These are phyloP conservation scores for Sclerotinia spermophila DNA, from an alignment of 2,329 filamentous ascomycete species.

Conservation along the genomic window DNA sequence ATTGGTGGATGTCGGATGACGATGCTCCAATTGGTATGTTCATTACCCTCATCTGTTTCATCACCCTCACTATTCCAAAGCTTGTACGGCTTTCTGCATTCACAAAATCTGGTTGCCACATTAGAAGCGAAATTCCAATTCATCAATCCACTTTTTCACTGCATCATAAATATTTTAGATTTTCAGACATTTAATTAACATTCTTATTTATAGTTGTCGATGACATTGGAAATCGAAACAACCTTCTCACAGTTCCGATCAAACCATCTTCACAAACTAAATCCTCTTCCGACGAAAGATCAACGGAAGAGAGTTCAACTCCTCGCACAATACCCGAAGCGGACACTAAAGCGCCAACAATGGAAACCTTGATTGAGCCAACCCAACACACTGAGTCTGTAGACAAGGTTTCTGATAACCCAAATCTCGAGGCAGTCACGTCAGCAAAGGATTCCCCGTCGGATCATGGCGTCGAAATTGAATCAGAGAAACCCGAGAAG, in stretches of 20 bases:
- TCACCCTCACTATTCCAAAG: neutral
- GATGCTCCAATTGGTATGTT: slow-evolving; percentile 54
- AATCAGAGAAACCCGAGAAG: neutral
- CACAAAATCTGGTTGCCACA: neutral
- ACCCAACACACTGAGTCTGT: neutral
- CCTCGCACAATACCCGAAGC: slow-evolving; percentile 8
- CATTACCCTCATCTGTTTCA: neutral
- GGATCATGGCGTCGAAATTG: neutral
- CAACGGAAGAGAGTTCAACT: slow-evolving; percentile 7
- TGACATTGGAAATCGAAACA: slow-evolving; percentile 51
- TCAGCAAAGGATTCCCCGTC: neutral
- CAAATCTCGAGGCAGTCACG: neutral
- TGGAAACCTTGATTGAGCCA: neutral
- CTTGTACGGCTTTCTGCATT: neutral
- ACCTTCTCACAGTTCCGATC: slow-evolving; percentile 42
- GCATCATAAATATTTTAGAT: neutral
- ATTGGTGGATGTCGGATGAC: slow-evolving; percentile 70
- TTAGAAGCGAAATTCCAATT: neutral
- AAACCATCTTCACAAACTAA: slow-evolving; percentile 13
- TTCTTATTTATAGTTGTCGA: slow-evolving; percentile 44
- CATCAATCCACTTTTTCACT: neutral
- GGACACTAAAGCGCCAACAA: neutral
- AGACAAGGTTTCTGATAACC: neutral
- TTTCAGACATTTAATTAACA: slow-evolving; percentile 1
- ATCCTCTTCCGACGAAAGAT: slow-evolving; percentile 3